phyloP scores from a whole-genome alignment of 257 asterid genomes.

The Solanum chiquidenum region DNA sequence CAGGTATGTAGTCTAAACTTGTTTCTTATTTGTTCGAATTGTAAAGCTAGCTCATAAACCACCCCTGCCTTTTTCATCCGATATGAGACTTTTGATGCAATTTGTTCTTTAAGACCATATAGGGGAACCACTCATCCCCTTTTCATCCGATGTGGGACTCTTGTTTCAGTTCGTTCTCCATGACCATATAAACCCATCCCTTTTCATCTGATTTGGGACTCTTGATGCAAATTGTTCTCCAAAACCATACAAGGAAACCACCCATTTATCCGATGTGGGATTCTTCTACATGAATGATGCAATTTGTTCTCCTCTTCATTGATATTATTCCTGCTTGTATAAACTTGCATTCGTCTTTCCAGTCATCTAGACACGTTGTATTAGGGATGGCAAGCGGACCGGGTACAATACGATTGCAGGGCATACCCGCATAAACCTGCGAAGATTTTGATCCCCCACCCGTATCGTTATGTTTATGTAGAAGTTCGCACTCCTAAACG shows the following conservation, averaged over 20 bases:
- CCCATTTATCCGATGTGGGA: not conserved
- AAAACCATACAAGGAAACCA: not conserved
- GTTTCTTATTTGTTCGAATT: not conserved
- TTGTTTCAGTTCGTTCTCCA: too few species aligned
- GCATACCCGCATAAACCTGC: not conserved
- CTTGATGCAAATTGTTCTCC: not conserved
- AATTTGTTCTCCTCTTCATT: not conserved
- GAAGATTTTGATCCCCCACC: not conserved
- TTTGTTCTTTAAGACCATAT: too few species aligned
- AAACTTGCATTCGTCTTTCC: not conserved
- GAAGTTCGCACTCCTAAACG: not conserved
- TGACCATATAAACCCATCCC: too few species aligned
- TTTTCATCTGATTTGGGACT: not conserved
- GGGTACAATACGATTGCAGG: not conserved
- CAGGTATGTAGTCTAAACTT: slow-evolving; percentile 34
- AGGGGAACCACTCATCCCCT: too few species aligned
- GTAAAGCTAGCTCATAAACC: not conserved
- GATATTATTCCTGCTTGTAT: not conserved
- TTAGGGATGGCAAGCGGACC: not conserved
- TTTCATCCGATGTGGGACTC: too few species aligned
- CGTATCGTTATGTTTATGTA: not conserved
- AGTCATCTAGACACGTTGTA: not conserved
- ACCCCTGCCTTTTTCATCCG: not conserved
- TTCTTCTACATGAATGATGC: not conserved
- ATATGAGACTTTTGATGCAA: too few species aligned